phyloP scores from a whole-genome alignment of 73 alveolate genomes.

The Breviolum minutum region DNA sequence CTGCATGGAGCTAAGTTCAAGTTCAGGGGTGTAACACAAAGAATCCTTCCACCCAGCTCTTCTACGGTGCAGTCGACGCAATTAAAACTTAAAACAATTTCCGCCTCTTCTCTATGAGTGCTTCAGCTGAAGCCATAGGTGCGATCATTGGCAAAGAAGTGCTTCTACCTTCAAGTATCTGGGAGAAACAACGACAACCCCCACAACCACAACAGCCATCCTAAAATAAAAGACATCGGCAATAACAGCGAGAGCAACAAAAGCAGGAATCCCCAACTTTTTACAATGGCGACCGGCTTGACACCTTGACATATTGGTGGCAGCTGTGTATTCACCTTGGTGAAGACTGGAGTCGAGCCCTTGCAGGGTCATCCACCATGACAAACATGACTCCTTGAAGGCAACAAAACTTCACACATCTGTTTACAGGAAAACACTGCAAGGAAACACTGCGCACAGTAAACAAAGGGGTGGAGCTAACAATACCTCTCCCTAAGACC shows the following conservation, averaged over 20 bases:
- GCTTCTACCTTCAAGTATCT: slow-evolving; percentile 5
- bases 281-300: too few relatives aligned
- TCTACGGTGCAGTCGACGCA: not conserved
- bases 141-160: not conserved
- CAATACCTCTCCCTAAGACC: too few relatives aligned
- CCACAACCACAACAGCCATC: not conserved
- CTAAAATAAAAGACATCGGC: too few relatives aligned
- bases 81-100: not conserved
- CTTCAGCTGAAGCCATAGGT: not conserved
- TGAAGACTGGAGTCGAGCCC: not conserved
- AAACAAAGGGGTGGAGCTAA: not conserved
- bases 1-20: too few relatives aligned
- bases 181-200: not conserved
- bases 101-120: not conserved
- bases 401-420: too few relatives aligned
- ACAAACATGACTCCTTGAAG: too few relatives aligned
- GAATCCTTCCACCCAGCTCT: too few relatives aligned
- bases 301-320: not conserved
- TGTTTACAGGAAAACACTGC: too few relatives aligned
- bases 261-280: too few relatives aligned
- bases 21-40: too few relatives aligned
- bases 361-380: too few relatives aligned
- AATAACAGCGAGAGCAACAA: too few relatives aligned
- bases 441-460: not conserved
- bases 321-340: not conserved